Conservation (phyloP, 768 basidiomycete species). For the Leccinum subtestaceum region DNA sequence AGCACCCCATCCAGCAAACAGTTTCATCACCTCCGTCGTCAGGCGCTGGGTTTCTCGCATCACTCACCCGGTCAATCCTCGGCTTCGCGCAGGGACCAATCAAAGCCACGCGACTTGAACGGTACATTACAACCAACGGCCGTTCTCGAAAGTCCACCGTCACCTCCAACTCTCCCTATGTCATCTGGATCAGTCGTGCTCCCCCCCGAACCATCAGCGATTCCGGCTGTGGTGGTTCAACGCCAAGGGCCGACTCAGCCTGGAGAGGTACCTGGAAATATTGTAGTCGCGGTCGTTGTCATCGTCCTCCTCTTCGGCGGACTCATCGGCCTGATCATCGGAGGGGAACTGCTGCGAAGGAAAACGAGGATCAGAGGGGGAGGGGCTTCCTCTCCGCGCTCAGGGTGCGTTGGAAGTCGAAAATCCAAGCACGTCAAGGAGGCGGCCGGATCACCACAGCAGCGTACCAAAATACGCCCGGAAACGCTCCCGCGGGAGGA, state of each 20-base stretch:
- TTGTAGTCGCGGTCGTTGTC: constrained; percentile 22
- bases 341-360: constrained; percentile 27
- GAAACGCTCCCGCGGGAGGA: constrained; percentile 15
- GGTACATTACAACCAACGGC: constrained; percentile 8
- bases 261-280: constrained; percentile 18
- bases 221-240: background rate
- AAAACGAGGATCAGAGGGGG: background rate
- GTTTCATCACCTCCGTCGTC: constrained; percentile 19
- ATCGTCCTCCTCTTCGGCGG: constrained; percentile 27
- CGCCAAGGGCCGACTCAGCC: constrained; percentile 3
- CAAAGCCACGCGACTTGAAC: constrained; percentile 9
- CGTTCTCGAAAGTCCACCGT: constrained; percentile 1
- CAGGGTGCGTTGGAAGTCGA: constrained; percentile 1
- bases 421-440: constrained; percentile 7
- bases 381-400: background rate
- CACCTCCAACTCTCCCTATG: constrained; percentile 1
- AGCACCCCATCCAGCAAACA: constrained; percentile 6
- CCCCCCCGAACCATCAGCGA: constrained; percentile 6
- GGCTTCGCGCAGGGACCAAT: background rate
- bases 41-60: constrained; percentile 2
- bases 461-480: background rate
- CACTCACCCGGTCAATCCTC: constrained; percentile 3
- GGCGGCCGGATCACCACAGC: background rate
- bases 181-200: constrained; percentile 7
- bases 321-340: constrained; percentile 26